Base-by-base conservation (phyloP, 805 yeast genomes). In the Candida maesae region DNA sequence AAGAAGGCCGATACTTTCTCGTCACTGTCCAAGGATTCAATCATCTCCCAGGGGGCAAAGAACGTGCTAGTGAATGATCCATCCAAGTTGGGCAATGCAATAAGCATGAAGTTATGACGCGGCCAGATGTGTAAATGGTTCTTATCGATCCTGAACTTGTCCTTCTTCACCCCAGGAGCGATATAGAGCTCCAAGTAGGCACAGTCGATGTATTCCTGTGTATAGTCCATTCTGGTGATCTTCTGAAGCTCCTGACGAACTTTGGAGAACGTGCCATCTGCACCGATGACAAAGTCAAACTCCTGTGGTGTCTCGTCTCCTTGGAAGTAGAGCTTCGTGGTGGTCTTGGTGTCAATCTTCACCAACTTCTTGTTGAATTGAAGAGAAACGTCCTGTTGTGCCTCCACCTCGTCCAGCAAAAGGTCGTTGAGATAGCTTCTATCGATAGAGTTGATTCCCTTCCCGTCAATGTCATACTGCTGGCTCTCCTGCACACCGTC, bases 101-200 rank as follows among this genome's bases (percentile, higher is more conserved):
- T 90, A 51, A 90, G 71, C 97, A 90, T 90, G 58, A 70, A 86
- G 39, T 84, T 71, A 44, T 80, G 76, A 34, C 96, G 69, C 4
- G 97, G 97, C 97, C 97, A 90, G 34, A 90, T 86, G 55, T 90
- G 97, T 38, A 90, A 70, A 58, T 86, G 88, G 62, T 86, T 79
- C 7, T 89, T 81, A 14, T 67, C 64, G 53, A 54, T 33, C 31
- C 41, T 39, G 44, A 79, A 84, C 17, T 66, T 55, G n/a, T 51
- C 51, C 5, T 52, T 53, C 20, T 49, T 42, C 3, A 63, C 56
- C 4, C 69, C 73, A 11, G 50, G 32, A 9, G 95, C 89, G 33
- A 90, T 83, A 49, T 74, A 75, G 38, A 90, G 68, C 60, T 90
- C 97, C 50, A 90, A 58, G 57, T 90, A 90, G 52, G 84, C 81